Conservation (phyloP, 2,329 filamentous ascomycete species). For the Fusarium nodosum region DNA sequence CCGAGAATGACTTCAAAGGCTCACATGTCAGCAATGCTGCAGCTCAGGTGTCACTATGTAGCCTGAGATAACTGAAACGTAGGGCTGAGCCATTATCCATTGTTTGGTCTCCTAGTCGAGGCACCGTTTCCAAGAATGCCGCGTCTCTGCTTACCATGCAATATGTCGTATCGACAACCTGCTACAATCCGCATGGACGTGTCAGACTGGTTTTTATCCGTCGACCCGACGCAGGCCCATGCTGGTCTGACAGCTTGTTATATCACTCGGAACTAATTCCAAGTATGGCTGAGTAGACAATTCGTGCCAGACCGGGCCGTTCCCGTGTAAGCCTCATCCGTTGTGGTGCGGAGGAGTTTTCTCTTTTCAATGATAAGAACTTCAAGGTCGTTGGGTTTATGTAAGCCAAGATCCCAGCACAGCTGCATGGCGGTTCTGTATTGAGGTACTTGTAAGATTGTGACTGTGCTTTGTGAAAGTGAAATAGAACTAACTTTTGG, state of each 20-base stretch:
- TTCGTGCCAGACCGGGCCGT: slow-evolving; percentile 33
- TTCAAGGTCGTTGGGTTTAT: background rate
- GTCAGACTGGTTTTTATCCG: slow-evolving; percentile 10
- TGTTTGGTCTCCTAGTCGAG: slow-evolving; percentile 3
- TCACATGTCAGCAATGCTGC: slow-evolving; percentile 10
- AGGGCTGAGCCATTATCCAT: slow-evolving; percentile 25
- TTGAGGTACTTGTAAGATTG: background rate
- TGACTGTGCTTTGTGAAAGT: background rate
- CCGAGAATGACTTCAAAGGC: background rate
- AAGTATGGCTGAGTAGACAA: background rate
- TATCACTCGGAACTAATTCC: slow-evolving; percentile 19
- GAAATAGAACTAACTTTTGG: background rate
- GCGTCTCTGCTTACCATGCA: background rate
- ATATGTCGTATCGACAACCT: background rate
- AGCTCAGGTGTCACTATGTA: background rate
- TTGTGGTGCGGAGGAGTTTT: slow-evolving; percentile 10
- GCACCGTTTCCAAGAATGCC: slow-evolving; percentile 1
- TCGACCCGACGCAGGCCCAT: background rate
- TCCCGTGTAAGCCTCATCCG: slow-evolving; percentile 25
- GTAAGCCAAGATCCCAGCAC: background rate
- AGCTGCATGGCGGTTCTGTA: background rate
- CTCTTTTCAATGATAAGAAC: background rate
- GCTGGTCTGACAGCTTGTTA: slow-evolving; percentile 1
- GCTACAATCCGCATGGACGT: slow-evolving; percentile 1
- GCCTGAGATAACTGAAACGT: slow-evolving; percentile 8